Conservation (phyloP, 2,329 filamentous ascomycete species). For the Aspergillus sp. region DNA sequence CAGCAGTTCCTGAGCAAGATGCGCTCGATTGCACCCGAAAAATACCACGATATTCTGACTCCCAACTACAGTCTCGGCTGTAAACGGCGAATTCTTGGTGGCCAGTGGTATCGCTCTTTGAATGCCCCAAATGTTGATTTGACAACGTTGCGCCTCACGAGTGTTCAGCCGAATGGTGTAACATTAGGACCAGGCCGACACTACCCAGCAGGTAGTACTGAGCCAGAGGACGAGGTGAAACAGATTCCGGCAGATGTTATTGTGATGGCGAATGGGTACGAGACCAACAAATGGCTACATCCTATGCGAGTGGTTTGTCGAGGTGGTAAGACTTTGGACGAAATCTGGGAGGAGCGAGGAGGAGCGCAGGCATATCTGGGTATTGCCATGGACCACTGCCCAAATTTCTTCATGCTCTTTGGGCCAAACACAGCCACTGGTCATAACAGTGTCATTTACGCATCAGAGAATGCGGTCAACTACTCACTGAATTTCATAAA, state of each 20-base stretch:
- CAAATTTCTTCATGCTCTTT: slow-evolving; percentile 62
- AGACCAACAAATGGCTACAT: slow-evolving; percentile 51
- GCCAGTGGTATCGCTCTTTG: slow-evolving; percentile 51
- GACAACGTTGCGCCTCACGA: slow-evolving; percentile 46
- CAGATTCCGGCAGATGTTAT: slow-evolving; percentile 57
- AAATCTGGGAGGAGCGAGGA: slow-evolving; percentile 56
- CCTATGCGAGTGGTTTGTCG: slow-evolving; percentile 51
- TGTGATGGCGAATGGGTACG: slow-evolving; percentile 59
- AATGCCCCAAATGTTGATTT: slow-evolving; percentile 51
- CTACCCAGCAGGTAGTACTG: slow-evolving; percentile 35
- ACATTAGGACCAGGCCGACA: slow-evolving; percentile 47
- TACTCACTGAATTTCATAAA: slow-evolving; percentile 57
- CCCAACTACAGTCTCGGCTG: slow-evolving; percentile 61
- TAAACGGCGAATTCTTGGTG: slow-evolving; percentile 60
- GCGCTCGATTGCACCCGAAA: slow-evolving; percentile 48
- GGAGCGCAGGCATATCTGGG: slow-evolving; percentile 60
- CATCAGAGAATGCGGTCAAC: slow-evolving; percentile 58
- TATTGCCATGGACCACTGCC: slow-evolving; percentile 55
- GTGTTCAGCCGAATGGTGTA: slow-evolving; percentile 47
- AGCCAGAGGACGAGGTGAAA: slow-evolving; percentile 25
- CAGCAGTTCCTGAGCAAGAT: slow-evolving; percentile 43
- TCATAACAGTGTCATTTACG: slow-evolving; percentile 57
- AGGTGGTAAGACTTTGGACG: slow-evolving; percentile 45
- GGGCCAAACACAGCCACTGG: slow-evolving; percentile 62
- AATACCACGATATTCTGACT: slow-evolving; percentile 58